Evolutionary conservation across 495 filamentous ascomycete species (phyloP).

Genomic region (Trichocladium antarcticum): DNA sequence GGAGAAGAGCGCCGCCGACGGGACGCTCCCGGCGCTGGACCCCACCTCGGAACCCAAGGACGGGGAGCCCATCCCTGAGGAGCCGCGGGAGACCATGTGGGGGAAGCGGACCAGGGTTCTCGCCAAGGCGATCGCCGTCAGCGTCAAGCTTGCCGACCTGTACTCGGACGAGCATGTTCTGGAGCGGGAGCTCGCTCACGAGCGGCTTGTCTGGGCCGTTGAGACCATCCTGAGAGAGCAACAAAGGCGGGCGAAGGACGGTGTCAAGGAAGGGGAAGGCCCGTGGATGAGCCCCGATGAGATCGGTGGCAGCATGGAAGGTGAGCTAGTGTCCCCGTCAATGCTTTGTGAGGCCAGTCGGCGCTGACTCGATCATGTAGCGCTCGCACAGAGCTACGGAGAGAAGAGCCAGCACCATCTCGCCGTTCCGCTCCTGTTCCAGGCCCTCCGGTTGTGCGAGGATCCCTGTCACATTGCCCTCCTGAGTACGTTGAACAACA

Average conservation of each 20-base stretch:
- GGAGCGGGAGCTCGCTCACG: conserved; percentile 56
- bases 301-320: conserved; percentile 59
- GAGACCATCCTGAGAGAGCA: conserved; percentile 68
- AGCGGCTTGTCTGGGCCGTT: conserved; percentile 67
- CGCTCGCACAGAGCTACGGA: conserved; percentile 63
- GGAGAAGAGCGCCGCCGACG: conserved; percentile 43
- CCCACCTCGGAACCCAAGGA: conserved; percentile 17
- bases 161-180: conserved; percentile 52
- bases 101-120: conserved; percentile 58
- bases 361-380: conserved; percentile 30
- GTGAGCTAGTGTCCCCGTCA: conserved; percentile 33
- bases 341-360: too few species aligned
- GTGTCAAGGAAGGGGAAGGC: conserved; percentile 52
- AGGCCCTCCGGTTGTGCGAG: conserved; percentile 65
- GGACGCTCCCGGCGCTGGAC: conserved; percentile 27
- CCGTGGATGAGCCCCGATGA: conserved; percentile 63
- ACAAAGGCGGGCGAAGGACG: conserved; percentile 50
- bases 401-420: conserved; percentile 58
- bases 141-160: conserved; percentile 71
- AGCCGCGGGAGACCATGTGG: conserved; percentile 38
- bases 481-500: conserved; percentile 43
- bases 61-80: neutral
- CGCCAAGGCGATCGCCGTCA: conserved; percentile 58
- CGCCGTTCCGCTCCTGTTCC: conserved; percentile 78
- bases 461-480: conserved; percentile 54